phyloP scores from a whole-genome alignment of 805 yeast species.

The Vanderwaltozyma yarrowii region DNA sequence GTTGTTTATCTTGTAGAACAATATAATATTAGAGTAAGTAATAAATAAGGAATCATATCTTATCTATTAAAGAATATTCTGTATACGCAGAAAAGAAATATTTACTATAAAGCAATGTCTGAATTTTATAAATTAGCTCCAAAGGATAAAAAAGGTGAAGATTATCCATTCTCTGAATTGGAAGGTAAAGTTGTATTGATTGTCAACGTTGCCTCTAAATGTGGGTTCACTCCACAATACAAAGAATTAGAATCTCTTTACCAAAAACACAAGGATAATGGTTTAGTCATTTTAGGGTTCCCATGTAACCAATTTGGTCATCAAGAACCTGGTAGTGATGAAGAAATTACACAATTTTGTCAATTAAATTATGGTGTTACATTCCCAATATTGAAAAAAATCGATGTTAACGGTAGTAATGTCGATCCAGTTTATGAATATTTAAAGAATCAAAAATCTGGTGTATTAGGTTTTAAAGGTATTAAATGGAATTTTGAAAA shows the following conservation, averaged over 20 bases:
- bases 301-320: conserved; percentile 88
- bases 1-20: too few species aligned
- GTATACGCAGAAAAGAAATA: too few species aligned
- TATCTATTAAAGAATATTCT: too few species aligned
- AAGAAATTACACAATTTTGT: conserved; percentile 68
- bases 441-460: conserved; percentile 56
- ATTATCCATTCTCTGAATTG: conserved; percentile 48
- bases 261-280: conserved; percentile 50
- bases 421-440: conserved; percentile 73
- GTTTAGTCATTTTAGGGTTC: conserved; percentile 65
- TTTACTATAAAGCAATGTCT: conserved; percentile 19
- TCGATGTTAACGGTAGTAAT: conserved; percentile 78
- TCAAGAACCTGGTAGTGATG: conserved; percentile 64
- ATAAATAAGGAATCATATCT: too few species aligned
- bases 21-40: too few species aligned
- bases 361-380: conserved; percentile 75
- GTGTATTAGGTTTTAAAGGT: conserved; percentile 56
- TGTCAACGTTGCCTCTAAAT: conserved; percentile 84
- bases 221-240: conserved; percentile 74
- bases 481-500: conserved; percentile 79
- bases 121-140: conserved; percentile 60
- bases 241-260: conserved; percentile 59
- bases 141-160: conserved; percentile 47
- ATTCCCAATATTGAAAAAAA: conserved; percentile 79
- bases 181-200: conserved; percentile 75